Conservation (phyloP, 768 basidiomycete genomes). For the Heimioporus sp. region DNA sequence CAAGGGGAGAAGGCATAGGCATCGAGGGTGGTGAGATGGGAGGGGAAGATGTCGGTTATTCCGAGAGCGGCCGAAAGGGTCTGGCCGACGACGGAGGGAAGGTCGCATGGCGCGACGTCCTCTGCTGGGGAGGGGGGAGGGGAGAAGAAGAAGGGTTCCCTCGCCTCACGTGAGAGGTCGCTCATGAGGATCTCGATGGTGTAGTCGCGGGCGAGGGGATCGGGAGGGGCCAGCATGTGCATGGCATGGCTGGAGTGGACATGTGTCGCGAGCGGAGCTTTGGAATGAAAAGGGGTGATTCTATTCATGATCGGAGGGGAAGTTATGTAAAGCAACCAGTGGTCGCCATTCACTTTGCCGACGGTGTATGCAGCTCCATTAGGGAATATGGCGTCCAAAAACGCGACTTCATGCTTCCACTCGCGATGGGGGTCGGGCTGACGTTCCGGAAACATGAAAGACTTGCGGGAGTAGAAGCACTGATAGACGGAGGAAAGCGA, state of each 20-base stretch:
- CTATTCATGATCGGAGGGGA: constrained; percentile 42
- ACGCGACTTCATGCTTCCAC: constrained; percentile 92
- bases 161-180: constrained; percentile 71
- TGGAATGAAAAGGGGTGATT: constrained; percentile 19
- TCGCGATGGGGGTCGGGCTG: constrained; percentile 90
- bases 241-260: constrained; percentile 10
- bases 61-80: constrained; percentile 69
- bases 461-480: constrained; percentile 97
- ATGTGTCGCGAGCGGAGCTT: constrained; percentile 14
- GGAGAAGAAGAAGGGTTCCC: constrained; percentile 70
- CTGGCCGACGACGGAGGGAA: constrained; percentile 26
- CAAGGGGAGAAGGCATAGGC: constrained; percentile 94
- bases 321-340: constrained; percentile 96
- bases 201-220: constrained; percentile 58
- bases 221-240: constrained; percentile 5
- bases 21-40: constrained; percentile 78
- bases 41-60: constrained; percentile 79
- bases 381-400: constrained; percentile 85
- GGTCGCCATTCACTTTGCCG: constrained; percentile 97
- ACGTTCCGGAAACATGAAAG: constrained; percentile 98
- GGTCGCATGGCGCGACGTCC: constrained; percentile 43
- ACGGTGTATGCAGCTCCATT: constrained; percentile 93
- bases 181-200: constrained; percentile 99
- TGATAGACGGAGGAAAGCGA: constrained; percentile 72
- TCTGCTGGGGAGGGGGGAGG: constrained; percentile 43